Evolutionary conservation across 768 basidiomycete genomes (phyloP).

Genomic region (Pulveroboletus ravenelii): DNA sequence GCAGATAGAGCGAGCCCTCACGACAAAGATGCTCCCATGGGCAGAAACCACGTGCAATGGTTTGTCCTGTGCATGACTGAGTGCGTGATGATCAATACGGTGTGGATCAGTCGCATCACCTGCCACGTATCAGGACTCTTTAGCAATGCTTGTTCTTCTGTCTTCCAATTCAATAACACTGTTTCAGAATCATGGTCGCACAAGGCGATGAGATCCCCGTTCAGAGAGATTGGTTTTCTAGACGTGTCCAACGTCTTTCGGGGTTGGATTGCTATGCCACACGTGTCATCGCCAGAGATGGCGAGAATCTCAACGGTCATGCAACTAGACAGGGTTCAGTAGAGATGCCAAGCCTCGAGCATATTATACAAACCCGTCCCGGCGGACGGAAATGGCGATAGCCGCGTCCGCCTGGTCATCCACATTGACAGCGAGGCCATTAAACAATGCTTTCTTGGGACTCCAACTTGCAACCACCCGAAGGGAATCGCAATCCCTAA

Average conservation of each 20-base stretch:
- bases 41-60: slow-evolving; percentile 51
- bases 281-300: slow-evolving; percentile 7
- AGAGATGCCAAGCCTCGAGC: background rate
- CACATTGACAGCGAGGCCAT: slow-evolving; percentile 47
- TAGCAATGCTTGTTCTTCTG: slow-evolving; percentile 43
- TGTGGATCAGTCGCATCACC: slow-evolving; percentile 16
- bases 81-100: slow-evolving; percentile 2
- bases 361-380: slow-evolving; percentile 40
- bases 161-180: slow-evolving; percentile 53
- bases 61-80: slow-evolving; percentile 36
- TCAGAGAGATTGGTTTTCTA: slow-evolving; percentile 44
- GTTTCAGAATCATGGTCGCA: slow-evolving; percentile 50
- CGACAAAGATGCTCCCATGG: slow-evolving; percentile 46
- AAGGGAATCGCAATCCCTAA: slow-evolving; percentile 44
- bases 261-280: slow-evolving; percentile 26
- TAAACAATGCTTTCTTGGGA: slow-evolving; percentile 48
- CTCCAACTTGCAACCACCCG: slow-evolving; percentile 45
- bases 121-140: slow-evolving; percentile 34
- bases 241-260: slow-evolving; percentile 35
- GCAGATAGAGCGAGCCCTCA: slow-evolving; percentile 53
- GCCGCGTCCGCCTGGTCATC: slow-evolving; percentile 41
- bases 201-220: slow-evolving; percentile 50
- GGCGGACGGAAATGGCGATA: slow-evolving; percentile 47
- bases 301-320: slow-evolving; percentile 29
- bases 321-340: slow-evolving; percentile 18